phyloP scores from a whole-genome alignment of 345 rosid genomes.

The Brassica juncea region DNA sequence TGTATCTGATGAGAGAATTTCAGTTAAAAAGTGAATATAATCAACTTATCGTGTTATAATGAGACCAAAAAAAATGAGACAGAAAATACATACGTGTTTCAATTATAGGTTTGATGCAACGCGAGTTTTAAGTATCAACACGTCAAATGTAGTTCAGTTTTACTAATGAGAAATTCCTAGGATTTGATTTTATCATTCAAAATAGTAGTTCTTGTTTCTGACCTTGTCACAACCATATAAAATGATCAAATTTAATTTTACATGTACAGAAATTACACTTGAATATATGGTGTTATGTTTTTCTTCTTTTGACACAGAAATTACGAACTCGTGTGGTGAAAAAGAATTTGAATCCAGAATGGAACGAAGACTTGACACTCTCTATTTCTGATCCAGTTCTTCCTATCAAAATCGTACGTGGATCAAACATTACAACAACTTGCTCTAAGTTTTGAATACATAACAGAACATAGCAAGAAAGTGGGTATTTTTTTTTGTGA shows the following conservation, averaged over 20 bases:
- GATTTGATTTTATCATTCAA: not conserved
- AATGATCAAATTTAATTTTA: not conserved
- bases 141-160: not conserved
- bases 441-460: not conserved
- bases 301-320: slow-evolving; percentile 48
- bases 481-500: not conserved
- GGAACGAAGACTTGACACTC: slow-evolving; percentile 87
- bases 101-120: not conserved
- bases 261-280: not conserved
- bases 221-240: not conserved
- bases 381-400: slow-evolving; percentile 58
- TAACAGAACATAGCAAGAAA: slow-evolving; percentile 4
- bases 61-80: not conserved
- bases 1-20: not conserved
- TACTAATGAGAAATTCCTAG: not conserved
- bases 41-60: not conserved
- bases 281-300: not conserved
- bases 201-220: not conserved
- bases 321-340: slow-evolving; percentile 72
- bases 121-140: not conserved
- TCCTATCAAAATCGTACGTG: slow-evolving; percentile 68
- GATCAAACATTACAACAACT: not conserved
- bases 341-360: slow-evolving; percentile 66
- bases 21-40: not conserved
- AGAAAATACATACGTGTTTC: not conserved